phyloP scores from a whole-genome alignment of 768 basidiomycete species.

The Hydnum rufescens region DNA sequence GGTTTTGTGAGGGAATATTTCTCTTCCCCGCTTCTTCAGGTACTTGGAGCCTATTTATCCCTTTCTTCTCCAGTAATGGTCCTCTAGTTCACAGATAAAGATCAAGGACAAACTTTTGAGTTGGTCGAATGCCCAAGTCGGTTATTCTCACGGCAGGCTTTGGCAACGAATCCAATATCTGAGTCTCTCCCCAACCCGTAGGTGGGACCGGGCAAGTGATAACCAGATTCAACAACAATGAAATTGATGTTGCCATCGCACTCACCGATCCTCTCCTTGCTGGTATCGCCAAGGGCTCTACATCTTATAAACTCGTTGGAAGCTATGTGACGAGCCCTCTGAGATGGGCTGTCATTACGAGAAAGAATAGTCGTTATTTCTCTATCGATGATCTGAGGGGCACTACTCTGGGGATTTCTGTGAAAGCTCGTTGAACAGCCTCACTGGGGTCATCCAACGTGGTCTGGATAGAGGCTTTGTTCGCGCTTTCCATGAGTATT shows the following conservation, averaged over 20 bases:
- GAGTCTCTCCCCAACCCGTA: conserved; percentile 14
- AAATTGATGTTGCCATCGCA: conserved; percentile 72
- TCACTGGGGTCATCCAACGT: too few species aligned
- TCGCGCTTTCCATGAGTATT: too few species aligned
- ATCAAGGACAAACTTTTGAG: conserved; percentile 52
- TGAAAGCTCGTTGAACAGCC: conserved; percentile 40
- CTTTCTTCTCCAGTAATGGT: neutral
- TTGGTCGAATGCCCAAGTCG: conserved; percentile 79
- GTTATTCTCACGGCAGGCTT: conserved; percentile 11
- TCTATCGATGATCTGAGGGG: conserved; percentile 55
- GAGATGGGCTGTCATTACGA: conserved; percentile 75
- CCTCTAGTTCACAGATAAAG: conserved; percentile 35
- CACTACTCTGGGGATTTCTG: conserved; percentile 74
- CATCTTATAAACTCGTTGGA: conserved; percentile 78
- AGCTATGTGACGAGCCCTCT: conserved; percentile 47
- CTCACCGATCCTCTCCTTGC: conserved; percentile 83
- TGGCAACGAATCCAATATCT: neutral
- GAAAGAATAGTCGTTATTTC: conserved; percentile 49
- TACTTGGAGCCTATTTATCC: neutral
- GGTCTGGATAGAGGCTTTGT: too few species aligned
- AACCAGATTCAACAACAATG: conserved; percentile 45
- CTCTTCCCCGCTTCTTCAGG: conserved; percentile 72
- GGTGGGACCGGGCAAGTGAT: conserved; percentile 80
- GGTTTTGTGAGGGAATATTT: conserved; percentile 62
- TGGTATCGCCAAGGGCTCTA: conserved; percentile 77